These are phyloP conservation scores for Fraxinus quadrangulata DNA, from an alignment of 257 asterid genomes.

Conservation along the genomic window DNA sequence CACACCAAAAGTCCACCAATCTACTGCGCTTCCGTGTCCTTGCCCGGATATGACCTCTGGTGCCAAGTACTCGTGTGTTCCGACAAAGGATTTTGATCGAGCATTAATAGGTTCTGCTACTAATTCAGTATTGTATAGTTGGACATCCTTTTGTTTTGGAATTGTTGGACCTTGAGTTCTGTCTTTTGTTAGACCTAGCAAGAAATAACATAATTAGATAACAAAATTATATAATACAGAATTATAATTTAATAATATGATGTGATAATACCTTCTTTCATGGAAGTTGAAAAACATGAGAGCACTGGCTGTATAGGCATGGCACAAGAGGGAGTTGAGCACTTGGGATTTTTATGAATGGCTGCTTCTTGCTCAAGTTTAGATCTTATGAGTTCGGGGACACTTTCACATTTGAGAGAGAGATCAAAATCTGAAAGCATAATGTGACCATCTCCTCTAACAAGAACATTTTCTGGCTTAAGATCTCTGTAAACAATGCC, in stretches of 20 bases:
- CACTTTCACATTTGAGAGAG: conserved; percentile 44
- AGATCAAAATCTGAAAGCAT: conserved; percentile 60
- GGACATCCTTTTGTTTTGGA: not conserved
- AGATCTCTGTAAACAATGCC: conserved; percentile 53
- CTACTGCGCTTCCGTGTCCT: conserved; percentile 87
- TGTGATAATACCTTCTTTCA: conserved; percentile 1
- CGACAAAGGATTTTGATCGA: conserved; percentile 75
- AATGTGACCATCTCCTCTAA: conserved; percentile 55
- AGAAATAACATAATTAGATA: not conserved
- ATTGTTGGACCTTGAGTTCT: conserved; percentile 1
- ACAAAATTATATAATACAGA: not conserved
- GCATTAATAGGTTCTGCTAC: conserved; percentile 75
- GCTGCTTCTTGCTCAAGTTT: conserved; percentile 21
- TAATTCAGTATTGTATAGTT: conserved; percentile 36
- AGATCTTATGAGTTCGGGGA: conserved; percentile 41
- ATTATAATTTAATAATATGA: not conserved
- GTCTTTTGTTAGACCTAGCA: not conserved
- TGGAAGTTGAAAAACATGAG: conserved; percentile 39
- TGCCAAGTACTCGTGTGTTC: conserved; percentile 82
- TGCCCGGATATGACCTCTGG: conserved; percentile 86
- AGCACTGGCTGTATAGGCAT: conserved; percentile 47
- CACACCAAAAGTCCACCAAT: conserved; percentile 87
- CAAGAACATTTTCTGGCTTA: conserved; percentile 53
- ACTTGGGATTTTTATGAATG: conserved; percentile 2
- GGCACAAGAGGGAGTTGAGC: conserved; percentile 34